A percentile compares a stretch with the other conserved stretches of the same genome.
These are phyloP conservation scores for Claviceps arundinis DNA, from an alignment of 2,329 filamentous ascomycete genomes.

Conservation along the genomic window DNA sequence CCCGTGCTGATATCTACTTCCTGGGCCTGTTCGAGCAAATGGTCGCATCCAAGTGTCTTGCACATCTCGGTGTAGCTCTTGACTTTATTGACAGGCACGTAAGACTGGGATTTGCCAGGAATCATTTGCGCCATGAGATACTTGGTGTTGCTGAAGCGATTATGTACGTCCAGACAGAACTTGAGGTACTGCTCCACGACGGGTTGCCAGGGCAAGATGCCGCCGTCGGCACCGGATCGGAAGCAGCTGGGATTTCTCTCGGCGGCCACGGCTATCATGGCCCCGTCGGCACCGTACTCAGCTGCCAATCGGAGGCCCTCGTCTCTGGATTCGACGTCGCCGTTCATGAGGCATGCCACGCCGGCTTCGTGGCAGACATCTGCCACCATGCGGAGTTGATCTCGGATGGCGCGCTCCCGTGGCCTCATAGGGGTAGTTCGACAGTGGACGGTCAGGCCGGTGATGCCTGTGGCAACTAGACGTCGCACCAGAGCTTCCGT, in stretches of 20 bases:
- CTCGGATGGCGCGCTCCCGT: constrained; percentile 72
- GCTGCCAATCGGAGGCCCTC: constrained; percentile 57
- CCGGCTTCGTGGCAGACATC: constrained; percentile 69
- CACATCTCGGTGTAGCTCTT: constrained; percentile 63
- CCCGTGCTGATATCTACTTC: constrained; percentile 52
- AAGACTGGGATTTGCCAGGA: constrained; percentile 59
- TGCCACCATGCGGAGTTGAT: constrained; percentile 73
- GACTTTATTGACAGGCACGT: constrained; percentile 45
- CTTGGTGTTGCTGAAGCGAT: constrained; percentile 87
- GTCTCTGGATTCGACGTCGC: constrained; percentile 68
- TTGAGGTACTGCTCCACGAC: constrained; percentile 66
- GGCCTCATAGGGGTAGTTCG: constrained; percentile 93
- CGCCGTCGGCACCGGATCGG: constrained; percentile 53
- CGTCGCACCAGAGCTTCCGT: constrained; percentile 67
- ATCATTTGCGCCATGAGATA: constrained; percentile 77
- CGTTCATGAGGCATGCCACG: constrained; percentile 91
- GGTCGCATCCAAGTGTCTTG: constrained; percentile 48
- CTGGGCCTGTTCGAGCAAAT: constrained; percentile 49
- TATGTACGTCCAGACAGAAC: constrained; percentile 62
- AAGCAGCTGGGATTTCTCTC: constrained; percentile 90
- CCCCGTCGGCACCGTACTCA: constrained; percentile 80
- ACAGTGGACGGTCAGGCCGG: constrained; percentile 84
- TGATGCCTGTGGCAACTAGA: constrained; percentile 80
- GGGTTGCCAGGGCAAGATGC: constrained; percentile 59
- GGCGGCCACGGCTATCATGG: constrained; percentile 91